Percentiles rank a stretch among this genome's conserved stretches.
Evolutionary conservation across 139 green algal genomes (phyloP).

Genomic region (Dunaliella sp.): DNA sequence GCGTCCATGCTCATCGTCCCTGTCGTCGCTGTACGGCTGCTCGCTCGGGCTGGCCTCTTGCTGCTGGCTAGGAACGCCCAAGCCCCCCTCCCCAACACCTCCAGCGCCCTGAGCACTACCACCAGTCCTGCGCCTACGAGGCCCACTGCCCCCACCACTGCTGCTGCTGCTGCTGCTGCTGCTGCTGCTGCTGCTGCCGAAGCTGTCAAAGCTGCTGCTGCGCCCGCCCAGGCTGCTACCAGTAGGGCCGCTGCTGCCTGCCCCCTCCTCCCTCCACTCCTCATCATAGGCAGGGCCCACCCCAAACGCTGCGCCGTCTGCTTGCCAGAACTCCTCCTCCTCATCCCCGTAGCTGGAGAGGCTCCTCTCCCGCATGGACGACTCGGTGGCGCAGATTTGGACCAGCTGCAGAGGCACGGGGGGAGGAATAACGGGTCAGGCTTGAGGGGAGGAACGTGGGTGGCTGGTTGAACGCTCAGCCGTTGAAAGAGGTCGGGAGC

Average conservation of each 20-base stretch:
- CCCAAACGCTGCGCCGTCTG: background rate
- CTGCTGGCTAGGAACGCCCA: too few relatives aligned
- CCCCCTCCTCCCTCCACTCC: background rate
- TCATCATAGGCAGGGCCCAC: background rate
- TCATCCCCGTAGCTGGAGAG: background rate
- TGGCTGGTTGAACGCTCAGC: background rate
- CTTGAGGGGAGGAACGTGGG: background rate
- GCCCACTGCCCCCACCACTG: background rate
- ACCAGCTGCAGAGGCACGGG: slow-evolving; percentile 16
- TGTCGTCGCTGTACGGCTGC: background rate
- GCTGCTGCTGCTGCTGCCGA: background rate
- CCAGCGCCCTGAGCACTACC: background rate
- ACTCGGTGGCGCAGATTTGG: slow-evolving; percentile 39
- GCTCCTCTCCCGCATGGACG: background rate
- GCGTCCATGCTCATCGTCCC: background rate
- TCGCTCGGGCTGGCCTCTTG: background rate
- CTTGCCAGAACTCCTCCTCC: background rate
- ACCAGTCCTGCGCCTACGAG: background rate
- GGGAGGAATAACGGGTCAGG: background rate
- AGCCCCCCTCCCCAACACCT: background rate
- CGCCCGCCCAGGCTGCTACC: background rate
- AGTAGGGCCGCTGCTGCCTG: background rate
- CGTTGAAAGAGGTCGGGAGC: background rate
- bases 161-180: background rate
- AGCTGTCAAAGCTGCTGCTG: too few relatives aligned